Evolutionary conservation across 257 asterid genomes (phyloP), one percentile per base, ranked within the genome.

Genomic region (Leptodermis oblonga): DNA sequence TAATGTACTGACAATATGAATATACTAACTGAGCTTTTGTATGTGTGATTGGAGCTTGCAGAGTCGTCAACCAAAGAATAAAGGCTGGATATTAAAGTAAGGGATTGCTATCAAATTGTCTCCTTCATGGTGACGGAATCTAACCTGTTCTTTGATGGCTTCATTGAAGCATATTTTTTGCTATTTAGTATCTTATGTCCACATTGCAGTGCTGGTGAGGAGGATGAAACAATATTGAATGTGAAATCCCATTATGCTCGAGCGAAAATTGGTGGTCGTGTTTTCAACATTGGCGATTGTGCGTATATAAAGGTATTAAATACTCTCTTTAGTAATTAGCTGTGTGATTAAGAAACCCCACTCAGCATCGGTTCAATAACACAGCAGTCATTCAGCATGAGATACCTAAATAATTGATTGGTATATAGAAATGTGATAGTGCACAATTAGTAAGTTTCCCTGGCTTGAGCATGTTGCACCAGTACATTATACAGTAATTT

Each of bases 221-320:
- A 92, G 78, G 98, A 92, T 78, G 96, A 90, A 75, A 86, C 83
- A 70, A 80, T 92, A 79, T 67, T 81, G 77, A 86, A 90, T 76
- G 97, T 90, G 70, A 79, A 83, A 72, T 73, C 86, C 82, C 98
- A 92, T 83, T 92, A 85, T 74, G 80, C 92, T 70, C 95, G 84
- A 84, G 98, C 98, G 72, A 85, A 72, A 72, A 77, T 86, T 68
- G n/a, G 84, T 67, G 76, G 77, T 77, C 64, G 72, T 68, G 67
- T 83, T 71, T 78, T 88, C 31, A 73, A 79, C 70, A 77, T 92
- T 26, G 96, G 96, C 68, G 97, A 92, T 79, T 90, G 90, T 76
- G 96, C 83, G 11, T 78, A 51, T 63, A 86, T 92, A 51, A 88
- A 90, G 95, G 98, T 88, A 78, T 72, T 18, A 79, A 49, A 46